phyloP scores from a whole-genome alignment of 805 yeast species.

The Candida jianshihensis region DNA sequence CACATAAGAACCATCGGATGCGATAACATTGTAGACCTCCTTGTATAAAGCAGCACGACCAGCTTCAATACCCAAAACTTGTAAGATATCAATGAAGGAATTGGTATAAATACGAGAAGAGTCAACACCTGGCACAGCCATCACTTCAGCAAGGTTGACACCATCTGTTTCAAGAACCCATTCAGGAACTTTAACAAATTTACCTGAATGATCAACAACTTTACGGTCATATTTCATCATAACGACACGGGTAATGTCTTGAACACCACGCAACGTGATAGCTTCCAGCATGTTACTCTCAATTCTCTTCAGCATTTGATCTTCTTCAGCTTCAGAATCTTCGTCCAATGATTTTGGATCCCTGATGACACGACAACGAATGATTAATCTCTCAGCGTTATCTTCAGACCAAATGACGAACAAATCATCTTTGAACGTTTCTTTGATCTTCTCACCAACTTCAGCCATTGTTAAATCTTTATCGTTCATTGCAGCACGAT shows the following conservation, averaged over 20 bases:
- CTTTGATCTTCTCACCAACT: constrained; percentile 92
- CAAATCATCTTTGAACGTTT: constrained; percentile 88
- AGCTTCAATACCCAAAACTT: constrained; percentile 97
- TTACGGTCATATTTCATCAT: constrained; percentile 81
- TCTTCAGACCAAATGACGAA: constrained; percentile 99
- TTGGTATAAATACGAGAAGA: constrained; percentile 86
- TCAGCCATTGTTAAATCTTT: constrained; percentile 97
- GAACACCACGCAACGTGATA: constrained; percentile 91
- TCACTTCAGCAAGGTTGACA: constrained; percentile 89
- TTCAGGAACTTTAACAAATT: constrained; percentile 81
- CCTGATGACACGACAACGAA: constrained; percentile 97
- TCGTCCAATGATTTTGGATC: constrained; percentile 91
- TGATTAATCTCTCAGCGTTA: constrained; percentile 91
- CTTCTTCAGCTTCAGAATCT: constrained; percentile 94
- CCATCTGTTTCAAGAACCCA: constrained; percentile 99
- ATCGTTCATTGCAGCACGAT: constrained; percentile 98
- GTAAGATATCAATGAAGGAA: constrained; percentile 91
- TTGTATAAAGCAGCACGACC: constrained; percentile 90
- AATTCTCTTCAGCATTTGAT: constrained; percentile 88
- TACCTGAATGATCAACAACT: constrained; percentile 75
- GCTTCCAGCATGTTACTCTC: constrained; percentile 96
- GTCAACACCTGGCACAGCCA: constrained; percentile 93
- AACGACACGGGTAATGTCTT: constrained; percentile 73
- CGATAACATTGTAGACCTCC: constrained; percentile 94
- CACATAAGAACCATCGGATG: constrained; percentile 99